phyloP scores from a whole-genome alignment of 306 rosid species.

The Luffa acutangula region DNA sequence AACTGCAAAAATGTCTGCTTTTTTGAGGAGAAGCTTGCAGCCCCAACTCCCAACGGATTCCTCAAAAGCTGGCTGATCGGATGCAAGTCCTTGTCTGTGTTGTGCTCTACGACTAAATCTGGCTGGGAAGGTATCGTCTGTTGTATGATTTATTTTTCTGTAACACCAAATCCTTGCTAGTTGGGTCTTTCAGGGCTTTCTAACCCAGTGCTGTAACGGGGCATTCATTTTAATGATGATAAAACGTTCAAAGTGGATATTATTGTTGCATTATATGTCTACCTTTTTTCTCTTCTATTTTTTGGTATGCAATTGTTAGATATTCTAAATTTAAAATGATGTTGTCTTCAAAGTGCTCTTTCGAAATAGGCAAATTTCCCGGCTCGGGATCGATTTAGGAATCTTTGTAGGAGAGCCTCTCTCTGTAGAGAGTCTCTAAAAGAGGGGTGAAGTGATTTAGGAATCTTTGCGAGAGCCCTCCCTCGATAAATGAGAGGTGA shows the following conservation, averaged over 20 bases:
- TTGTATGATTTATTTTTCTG: background rate
- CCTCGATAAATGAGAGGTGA: background rate
- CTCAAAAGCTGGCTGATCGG: background rate
- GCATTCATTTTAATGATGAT: background rate
- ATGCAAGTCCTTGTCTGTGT: background rate
- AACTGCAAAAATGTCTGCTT: slow-evolving; percentile 51
- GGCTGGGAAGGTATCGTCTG: background rate
- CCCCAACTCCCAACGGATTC: slow-evolving; percentile 23
- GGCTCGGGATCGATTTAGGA: background rate
- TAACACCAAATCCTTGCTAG: background rate
- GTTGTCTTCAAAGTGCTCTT: background rate
- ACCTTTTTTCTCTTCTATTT: background rate
- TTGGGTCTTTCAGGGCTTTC: background rate
- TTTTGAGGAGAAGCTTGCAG: slow-evolving; percentile 58
- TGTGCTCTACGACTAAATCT: background rate
- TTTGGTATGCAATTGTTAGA: background rate
- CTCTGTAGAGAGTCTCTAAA: too few relatives aligned
- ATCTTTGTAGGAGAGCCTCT: background rate
- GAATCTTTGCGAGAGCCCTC: background rate
- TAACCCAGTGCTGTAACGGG: background rate
- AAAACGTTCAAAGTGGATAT: background rate
- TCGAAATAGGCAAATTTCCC: background rate
- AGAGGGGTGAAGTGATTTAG: background rate
- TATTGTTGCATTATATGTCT: background rate
- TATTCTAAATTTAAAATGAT: background rate